Base-by-base conservation (phyloP, 1,139 yeast genomes). In the Pichia sp. region DNA sequence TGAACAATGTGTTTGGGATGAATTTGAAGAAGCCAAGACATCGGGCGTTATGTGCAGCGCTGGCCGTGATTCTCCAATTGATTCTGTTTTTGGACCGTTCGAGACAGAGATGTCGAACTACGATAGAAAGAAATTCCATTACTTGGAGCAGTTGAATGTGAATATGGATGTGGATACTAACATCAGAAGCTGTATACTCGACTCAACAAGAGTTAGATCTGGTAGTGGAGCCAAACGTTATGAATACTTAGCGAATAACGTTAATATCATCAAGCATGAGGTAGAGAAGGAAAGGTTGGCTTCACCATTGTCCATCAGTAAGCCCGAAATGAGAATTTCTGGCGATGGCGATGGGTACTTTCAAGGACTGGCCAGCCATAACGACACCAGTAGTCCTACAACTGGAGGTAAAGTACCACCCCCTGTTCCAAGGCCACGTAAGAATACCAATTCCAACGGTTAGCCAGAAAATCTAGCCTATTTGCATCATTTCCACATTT, bases 141-240 rank as follows among this genome's bases (percentile, higher is more conserved):
- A 30, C n/a, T n/a, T 30, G 12, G 30, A 47, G 36, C 53, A 43
- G 16, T 8, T 47, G 8, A 51, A 43, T 34, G 1, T 6, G 8
- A 12, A 29, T 46, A 48, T 30, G 10, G 53, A 50, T 14, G 16
- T 42, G 16, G 55, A 52, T 24, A 43, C 38, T 16, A 10, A 6
- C 14, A 2, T 29, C 3, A 17, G 29, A 10, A 29, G 31, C 24
- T 41, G 16, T 45, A 34, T 48, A 6, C 44, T 53, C 1, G 24
- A 42, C 30, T 29, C 49, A 27, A 51, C 29, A 24, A 48, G 62
- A 14, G 56, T 53, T 12, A 53, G 62, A 52, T 58, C 62, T 10
- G 56, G 60, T 24, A 56, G 60, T 43, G 57, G 58, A 3, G 60
- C 61, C 8, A 58, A 52, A 16, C 51, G 62, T 36, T 59, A 59